A percentile compares a stretch with the other conserved stretches of the same genome.
Conservation (phyloP, 768 basidiomycete genomes). For the Chalciporus piperatus region DNA sequence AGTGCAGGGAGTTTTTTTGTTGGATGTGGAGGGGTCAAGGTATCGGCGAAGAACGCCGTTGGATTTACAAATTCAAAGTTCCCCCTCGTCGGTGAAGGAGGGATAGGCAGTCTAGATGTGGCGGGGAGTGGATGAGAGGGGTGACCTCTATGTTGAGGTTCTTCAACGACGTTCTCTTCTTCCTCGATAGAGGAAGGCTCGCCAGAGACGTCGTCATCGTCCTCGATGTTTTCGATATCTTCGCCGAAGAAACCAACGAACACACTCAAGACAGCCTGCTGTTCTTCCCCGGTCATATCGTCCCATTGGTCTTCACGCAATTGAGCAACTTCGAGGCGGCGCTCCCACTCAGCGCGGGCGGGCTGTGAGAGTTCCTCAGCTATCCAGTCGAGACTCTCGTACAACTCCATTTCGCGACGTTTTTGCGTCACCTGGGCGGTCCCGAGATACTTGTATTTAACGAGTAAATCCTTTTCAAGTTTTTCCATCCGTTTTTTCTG, state of each 20-base stretch:
- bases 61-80: slow-evolving; percentile 30
- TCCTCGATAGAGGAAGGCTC: slow-evolving; percentile 17
- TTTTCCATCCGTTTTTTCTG: slow-evolving; percentile 29
- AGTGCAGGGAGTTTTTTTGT: slow-evolving; percentile 29
- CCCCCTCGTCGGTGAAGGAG: slow-evolving; percentile 12
- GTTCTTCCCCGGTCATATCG: slow-evolving; percentile 32
- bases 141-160: slow-evolving; percentile 8
- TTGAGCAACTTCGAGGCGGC: slow-evolving; percentile 28
- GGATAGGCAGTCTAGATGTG: slow-evolving; percentile 11
- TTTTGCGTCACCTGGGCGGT: slow-evolving; percentile 26
- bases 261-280: slow-evolving; percentile 29
- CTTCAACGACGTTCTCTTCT: slow-evolving; percentile 17
- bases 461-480: slow-evolving; percentile 28
- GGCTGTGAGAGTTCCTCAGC: slow-evolving; percentile 26
- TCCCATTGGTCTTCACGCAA: slow-evolving; percentile 30
- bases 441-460: slow-evolving; percentile 31
- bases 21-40: slow-evolving; percentile 19
- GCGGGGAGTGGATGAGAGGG: not conserved
- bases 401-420: slow-evolving; percentile 29
- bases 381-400: slow-evolving; percentile 21
- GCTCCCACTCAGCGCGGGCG: slow-evolving; percentile 34
- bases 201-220: slow-evolving; percentile 5
- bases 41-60: slow-evolving; percentile 23
- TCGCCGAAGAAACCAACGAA: slow-evolving; percentile 30
- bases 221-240: slow-evolving; percentile 23